Evolutionary conservation across 495 filamentous ascomycete genomes (phyloP).

Genomic region (Aspergillus homomorphus): DNA sequence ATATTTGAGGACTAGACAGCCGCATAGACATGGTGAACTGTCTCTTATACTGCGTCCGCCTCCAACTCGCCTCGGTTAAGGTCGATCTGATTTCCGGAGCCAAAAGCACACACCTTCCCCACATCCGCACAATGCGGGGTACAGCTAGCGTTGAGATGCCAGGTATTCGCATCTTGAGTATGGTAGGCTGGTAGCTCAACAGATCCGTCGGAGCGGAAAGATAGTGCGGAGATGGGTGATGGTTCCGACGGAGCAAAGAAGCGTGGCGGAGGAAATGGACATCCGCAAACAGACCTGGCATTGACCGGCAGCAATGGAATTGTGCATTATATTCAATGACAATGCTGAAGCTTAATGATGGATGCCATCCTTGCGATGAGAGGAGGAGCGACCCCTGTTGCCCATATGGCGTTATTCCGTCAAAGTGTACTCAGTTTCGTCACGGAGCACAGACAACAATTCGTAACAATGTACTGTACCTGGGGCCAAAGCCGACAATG

Average conservation of each 20-base stretch:
- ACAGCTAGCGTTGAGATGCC: background rate
- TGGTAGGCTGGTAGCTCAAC: background rate
- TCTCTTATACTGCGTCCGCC: conserved; percentile 4
- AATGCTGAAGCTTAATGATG: too few species aligned
- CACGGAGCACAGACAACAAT: too few species aligned
- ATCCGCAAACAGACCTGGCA: too few species aligned
- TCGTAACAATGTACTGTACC: too few species aligned
- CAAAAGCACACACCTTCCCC: background rate
- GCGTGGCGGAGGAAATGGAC: background rate
- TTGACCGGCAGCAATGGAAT: too few species aligned
- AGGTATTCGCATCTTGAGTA: background rate
- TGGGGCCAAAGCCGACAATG: too few species aligned
- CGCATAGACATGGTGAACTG: background rate
- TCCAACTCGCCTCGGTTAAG: background rate
- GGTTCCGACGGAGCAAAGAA: conserved; percentile 1
- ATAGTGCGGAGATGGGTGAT: background rate
- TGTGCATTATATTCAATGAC: too few species aligned
- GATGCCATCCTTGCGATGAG: too few species aligned
- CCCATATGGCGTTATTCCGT: too few species aligned
- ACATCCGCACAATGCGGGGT: conserved; percentile 4
- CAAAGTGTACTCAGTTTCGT: too few species aligned
- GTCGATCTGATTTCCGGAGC: background rate
- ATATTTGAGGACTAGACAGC: background rate
- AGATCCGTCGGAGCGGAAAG: conserved; percentile 11
- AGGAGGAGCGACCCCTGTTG: too few species aligned